A percentile compares a stretch with the other conserved stretches of the same genome.
Evolutionary conservation across 192 early-diverging fungal genomes (phyloP).

Genomic region (Gryganskiella cystojenkinii): DNA sequence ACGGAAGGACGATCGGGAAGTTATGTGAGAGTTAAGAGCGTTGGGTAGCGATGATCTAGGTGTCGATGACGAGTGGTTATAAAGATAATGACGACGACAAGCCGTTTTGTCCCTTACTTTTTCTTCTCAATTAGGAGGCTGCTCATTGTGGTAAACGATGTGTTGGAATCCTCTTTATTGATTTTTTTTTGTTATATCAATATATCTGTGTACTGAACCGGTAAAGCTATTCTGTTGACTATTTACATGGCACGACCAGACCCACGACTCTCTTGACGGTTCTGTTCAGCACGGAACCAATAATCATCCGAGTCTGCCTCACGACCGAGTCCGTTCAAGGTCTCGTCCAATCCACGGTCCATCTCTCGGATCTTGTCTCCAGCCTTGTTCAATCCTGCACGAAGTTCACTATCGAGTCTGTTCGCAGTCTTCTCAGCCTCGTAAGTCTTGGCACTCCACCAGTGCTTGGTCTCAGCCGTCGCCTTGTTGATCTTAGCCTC

Average conservation of each 20-base stretch:
- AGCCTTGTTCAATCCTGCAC: conserved; percentile 17
- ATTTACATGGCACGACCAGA: conserved; percentile 23
- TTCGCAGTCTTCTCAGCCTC: conserved; percentile 20
- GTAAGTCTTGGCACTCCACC: conserved; percentile 19
- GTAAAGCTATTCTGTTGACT: too few species aligned
- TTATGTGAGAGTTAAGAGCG: too few species aligned
- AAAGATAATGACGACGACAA: too few species aligned
- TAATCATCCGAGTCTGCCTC: conserved; percentile 11
- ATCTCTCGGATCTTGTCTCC: conserved; percentile 9
- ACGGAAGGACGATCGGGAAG: too few species aligned
- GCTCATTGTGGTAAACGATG: too few species aligned
- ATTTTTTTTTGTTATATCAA: too few species aligned
- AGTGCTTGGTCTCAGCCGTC: conserved; percentile 1
- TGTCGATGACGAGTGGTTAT: too few species aligned
- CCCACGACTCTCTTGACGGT: conserved; percentile 16
- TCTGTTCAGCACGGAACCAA: conserved; percentile 15
- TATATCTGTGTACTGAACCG: too few species aligned
- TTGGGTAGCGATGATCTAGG: too few species aligned
- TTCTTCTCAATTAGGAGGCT: too few species aligned
- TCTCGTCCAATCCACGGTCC: neutral
- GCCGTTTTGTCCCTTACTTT: too few species aligned
- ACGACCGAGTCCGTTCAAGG: neutral
- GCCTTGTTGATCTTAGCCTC: conserved; percentile 1
- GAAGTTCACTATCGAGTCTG: conserved; percentile 10
- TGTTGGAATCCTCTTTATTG: too few species aligned